Conservation (phyloP, 1,139 yeast species). For the Candida sanyaensis region DNA sequence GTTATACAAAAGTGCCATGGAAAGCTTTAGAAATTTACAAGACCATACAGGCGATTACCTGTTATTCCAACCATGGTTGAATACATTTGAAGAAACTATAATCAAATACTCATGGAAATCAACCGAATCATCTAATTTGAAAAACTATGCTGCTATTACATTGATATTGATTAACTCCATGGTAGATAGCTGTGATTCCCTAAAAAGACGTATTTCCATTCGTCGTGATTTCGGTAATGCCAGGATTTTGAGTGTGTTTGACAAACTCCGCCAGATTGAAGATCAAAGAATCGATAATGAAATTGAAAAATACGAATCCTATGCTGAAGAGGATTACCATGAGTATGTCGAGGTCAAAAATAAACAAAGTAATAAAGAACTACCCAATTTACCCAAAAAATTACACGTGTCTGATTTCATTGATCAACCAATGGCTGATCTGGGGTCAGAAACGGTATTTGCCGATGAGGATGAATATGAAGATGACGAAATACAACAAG, state of each 20-base stretch:
- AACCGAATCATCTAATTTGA: conserved; percentile 22
- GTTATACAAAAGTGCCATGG: conserved; percentile 30
- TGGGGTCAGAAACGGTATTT: conserved; percentile 1
- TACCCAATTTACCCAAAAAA: conserved; percentile 4
- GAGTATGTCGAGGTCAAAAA: conserved; percentile 6
- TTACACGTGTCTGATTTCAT: conserved; percentile 4
- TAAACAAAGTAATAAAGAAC: conserved; percentile 5
- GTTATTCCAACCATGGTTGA: conserved; percentile 46
- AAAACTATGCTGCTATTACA: conserved; percentile 47
- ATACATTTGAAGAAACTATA: conserved; percentile 36
- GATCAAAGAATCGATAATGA: conserved; percentile 46
- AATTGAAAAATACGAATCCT: conserved; percentile 43
- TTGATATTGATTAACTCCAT: conserved; percentile 46
- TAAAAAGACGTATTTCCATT: conserved; percentile 32
- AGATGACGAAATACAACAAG: not conserved
- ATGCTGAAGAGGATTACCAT: conserved; percentile 41
- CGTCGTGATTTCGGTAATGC: conserved; percentile 46
- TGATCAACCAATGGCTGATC: not conserved
- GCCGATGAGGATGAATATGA: not conserved
- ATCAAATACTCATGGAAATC: conserved; percentile 23
- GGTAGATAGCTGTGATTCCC: conserved; percentile 34
- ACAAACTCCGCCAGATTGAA: conserved; percentile 34
- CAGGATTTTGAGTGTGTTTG: conserved; percentile 39
- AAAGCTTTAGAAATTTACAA: conserved; percentile 36
- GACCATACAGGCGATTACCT: conserved; percentile 38